Evolutionary conservation across 352 stramenopile genomes (phyloP).

Genomic region (Pythium phragmiticola): DNA sequence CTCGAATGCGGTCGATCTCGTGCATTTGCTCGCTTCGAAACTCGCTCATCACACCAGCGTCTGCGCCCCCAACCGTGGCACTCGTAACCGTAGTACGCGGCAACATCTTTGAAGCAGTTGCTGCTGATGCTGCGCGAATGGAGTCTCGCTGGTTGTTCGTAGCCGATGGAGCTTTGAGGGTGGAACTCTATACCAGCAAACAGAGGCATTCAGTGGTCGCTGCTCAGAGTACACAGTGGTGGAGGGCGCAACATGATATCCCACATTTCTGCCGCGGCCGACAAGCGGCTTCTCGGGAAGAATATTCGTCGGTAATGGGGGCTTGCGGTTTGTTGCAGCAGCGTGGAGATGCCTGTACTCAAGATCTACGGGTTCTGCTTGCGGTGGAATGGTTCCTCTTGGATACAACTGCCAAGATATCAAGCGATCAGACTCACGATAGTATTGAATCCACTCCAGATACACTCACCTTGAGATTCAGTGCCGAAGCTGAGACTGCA

Average conservation of each 20-base stretch:
- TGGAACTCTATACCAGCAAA: background rate
- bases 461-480: slow-evolving; percentile 18
- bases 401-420: slow-evolving; percentile 32
- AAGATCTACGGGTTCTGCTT: slow-evolving; percentile 44
- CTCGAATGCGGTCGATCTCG: slow-evolving; percentile 66
- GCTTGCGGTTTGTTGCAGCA: slow-evolving; percentile 18
- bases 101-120: background rate
- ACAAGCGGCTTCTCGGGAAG: slow-evolving; percentile 16
- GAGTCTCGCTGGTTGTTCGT: slow-evolving; percentile 6
- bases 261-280: background rate
- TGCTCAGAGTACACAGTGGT: background rate
- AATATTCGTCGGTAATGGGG: slow-evolving; percentile 17
- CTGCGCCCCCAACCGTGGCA: background rate
- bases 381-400: slow-evolving; percentile 43
- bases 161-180: background rate
- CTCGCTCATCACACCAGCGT: slow-evolving; percentile 36
- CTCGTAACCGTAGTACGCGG: background rate
- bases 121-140: background rate
- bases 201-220: background rate
- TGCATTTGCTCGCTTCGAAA: slow-evolving; percentile 51
- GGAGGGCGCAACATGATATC: background rate
- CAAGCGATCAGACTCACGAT: background rate
- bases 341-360: slow-evolving; percentile 55
- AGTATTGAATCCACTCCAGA: background rate
- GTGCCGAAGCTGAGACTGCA: background rate